Percentiles rank a stretch among this genome's conserved stretches.
These are phyloP conservation scores for Nadsonia fulvescens DNA, from an alignment of 805 yeast genomes.

Conservation along the genomic window DNA sequence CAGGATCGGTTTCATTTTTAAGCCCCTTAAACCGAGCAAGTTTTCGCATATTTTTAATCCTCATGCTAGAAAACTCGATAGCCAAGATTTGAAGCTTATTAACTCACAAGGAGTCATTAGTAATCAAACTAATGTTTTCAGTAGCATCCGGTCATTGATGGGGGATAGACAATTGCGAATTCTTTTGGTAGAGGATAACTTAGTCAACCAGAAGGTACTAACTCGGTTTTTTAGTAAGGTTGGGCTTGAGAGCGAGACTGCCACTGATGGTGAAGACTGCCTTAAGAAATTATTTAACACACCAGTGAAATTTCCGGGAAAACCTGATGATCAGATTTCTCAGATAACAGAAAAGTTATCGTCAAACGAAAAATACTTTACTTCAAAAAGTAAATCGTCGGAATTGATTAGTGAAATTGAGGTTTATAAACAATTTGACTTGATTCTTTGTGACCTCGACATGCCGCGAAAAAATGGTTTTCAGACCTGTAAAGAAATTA, in stretches of 20 bases:
- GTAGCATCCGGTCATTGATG: slow-evolving; percentile 10
- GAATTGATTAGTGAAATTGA: neutral
- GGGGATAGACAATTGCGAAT: slow-evolving; percentile 19
- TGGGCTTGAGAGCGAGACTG: slow-evolving; percentile 16
- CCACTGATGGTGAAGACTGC: slow-evolving; percentile 18
- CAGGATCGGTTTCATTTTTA: slow-evolving; percentile 9
- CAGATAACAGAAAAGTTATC: too few relatives aligned
- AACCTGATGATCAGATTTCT: too few relatives aligned
- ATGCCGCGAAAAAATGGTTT: slow-evolving; percentile 22
- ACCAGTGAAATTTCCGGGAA: too few relatives aligned
- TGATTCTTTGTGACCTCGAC: slow-evolving; percentile 19
- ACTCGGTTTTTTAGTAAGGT: slow-evolving; percentile 20
- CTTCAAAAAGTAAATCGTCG: too few relatives aligned
- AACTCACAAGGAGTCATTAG: slow-evolving; percentile 10
- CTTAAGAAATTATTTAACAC: slow-evolving; percentile 10
- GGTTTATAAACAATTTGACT: too few relatives aligned
- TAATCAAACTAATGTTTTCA: slow-evolving; percentile 11
- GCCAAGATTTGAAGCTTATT: slow-evolving; percentile 12
- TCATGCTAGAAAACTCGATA: slow-evolving; percentile 8
- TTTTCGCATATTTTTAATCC: slow-evolving; percentile 14
- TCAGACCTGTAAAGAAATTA: slow-evolving; percentile 17
- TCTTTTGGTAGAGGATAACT: slow-evolving; percentile 80
- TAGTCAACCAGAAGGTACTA: slow-evolving; percentile 80
- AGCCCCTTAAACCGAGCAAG: slow-evolving; percentile 13
- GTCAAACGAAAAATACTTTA: too few relatives aligned